A percentile compares a stretch with the other conserved stretches of the same genome.
Evolutionary conservation across 2,329 filamentous ascomycete species (phyloP).

Genomic region (Beauveria brongniartii): DNA sequence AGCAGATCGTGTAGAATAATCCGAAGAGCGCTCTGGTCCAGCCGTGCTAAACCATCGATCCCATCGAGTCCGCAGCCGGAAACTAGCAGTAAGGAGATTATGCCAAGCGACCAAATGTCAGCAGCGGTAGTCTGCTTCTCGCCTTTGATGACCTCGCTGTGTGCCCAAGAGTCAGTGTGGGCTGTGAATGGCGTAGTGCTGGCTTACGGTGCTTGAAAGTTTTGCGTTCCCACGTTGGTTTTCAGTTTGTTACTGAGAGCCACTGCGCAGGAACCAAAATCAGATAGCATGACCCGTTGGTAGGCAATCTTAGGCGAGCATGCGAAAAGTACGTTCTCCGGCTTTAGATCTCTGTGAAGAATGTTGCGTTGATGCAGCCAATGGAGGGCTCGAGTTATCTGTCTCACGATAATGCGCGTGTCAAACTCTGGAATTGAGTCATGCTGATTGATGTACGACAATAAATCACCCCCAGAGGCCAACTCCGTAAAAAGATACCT

Average conservation of each 20-base stretch:
- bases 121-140: conserved; percentile 28
- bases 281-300: conserved; percentile 40
- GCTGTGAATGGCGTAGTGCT: background rate
- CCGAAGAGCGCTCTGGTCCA: conserved; percentile 20
- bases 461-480: conserved; percentile 46
- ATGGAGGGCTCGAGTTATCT: conserved; percentile 36
- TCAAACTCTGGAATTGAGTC: conserved; percentile 31
- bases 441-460: conserved; percentile 36
- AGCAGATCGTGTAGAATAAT: conserved; percentile 14
- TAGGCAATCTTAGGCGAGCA: conserved; percentile 35
- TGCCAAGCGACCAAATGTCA: conserved; percentile 46
- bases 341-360: conserved; percentile 46
- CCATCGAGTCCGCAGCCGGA: conserved; percentile 16
- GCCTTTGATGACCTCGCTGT: conserved; percentile 9
- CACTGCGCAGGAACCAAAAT: conserved; percentile 43
- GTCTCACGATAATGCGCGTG: conserved; percentile 36
- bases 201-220: conserved; percentile 44
- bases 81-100: conserved; percentile 33
- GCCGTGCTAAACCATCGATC: conserved; percentile 20
- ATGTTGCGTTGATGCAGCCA: conserved; percentile 44
- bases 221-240: conserved; percentile 36
- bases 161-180: conserved; percentile 3
- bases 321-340: conserved; percentile 44
- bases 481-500: conserved; percentile 51
- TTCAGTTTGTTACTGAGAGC: conserved; percentile 33